Evolutionary conservation across 345 rosid species (phyloP).

Genomic region (Gossypium turneri): DNA sequence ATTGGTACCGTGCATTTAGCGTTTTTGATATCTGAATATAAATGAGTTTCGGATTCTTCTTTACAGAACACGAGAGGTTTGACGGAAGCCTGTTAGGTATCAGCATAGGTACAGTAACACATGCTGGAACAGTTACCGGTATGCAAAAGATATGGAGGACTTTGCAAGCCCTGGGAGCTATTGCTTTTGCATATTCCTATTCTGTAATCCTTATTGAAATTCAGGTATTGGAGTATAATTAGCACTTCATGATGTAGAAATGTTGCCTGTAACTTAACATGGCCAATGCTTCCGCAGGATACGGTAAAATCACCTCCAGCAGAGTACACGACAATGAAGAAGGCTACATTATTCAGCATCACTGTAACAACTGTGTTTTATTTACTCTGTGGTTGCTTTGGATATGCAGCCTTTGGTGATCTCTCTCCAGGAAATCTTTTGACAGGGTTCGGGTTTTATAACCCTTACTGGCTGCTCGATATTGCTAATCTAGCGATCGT

Average conservation of each 20-base stretch:
- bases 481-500: constrained; percentile 67
- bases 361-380: constrained; percentile 52
- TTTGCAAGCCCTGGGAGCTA: constrained; percentile 75
- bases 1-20: too few relatives aligned
- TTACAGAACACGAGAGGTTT: constrained; percentile 37
- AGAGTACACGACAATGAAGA: constrained; percentile 77
- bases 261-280: neutral
- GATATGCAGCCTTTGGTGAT: constrained; percentile 85
- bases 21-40: neutral
- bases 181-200: constrained; percentile 73
- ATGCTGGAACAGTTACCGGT: constrained; percentile 40
- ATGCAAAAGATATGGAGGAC: constrained; percentile 60
- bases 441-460: constrained; percentile 75
- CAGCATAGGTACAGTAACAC: constrained; percentile 42
- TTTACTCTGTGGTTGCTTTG: constrained; percentile 70
- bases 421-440: constrained; percentile 66
- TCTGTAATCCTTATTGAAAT: constrained; percentile 66
- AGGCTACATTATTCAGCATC: constrained; percentile 50
- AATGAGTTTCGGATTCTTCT: neutral
- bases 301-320: constrained; percentile 74
- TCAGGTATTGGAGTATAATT: constrained; percentile 36
- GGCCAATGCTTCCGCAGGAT: constrained; percentile 36
- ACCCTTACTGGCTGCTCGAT: constrained; percentile 76
- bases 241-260: neutral
- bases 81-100: constrained; percentile 61